Evolutionary conservation across 2,329 filamentous ascomycete species (phyloP), one percentile per base, ranked within the genome.

Genomic region (Verticillium klebahnii): DNA sequence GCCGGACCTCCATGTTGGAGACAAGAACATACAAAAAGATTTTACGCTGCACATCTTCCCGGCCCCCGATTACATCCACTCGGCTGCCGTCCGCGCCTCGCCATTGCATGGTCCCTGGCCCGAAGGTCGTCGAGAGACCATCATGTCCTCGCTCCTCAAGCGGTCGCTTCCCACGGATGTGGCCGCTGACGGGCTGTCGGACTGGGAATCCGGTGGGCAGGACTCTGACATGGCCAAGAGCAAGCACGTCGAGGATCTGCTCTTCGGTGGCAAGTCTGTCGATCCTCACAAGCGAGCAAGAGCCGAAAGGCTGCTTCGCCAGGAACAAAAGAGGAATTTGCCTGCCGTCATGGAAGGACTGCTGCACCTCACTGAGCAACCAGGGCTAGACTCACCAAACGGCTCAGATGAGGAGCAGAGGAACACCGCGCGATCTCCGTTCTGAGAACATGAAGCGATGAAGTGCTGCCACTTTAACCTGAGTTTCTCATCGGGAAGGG

Each of bases 101-200:
- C 73, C 73, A 2, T 70, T 81, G 11, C 70, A 78, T 63, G 74
- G 75, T 7, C 67, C 74, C 3, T 84, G 81, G 81, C 78, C 80
- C 1, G 61, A 67, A 1, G 66, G 59, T 6, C 62, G 68, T 15
- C 70, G 69, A 65, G 64, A 71, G 32, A 67, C 70, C 34, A 65
- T 76, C 45, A 67, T 75, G 29, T 72, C 73, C 9, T 69, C 71
- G 19, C 74, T 74, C 2, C 70, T 84, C 56, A 69, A 68, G 60
- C 71, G 71, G 34, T 73, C 74, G 2, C 68, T 82, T 29, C 81
- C 80, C 0, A 31, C 40, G 7, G 74, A 69, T 37, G 69, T 80
- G 61, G 71, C 72, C 17, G 67, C 70, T 9, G 70, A 71, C 8
- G 80, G 78, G 5, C 69, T 83, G 36, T 72, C 72, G 29, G 77